phyloP scores from a whole-genome alignment of 1,284 basidiomycete genomes.

The Apiotrichum brassicae region DNA sequence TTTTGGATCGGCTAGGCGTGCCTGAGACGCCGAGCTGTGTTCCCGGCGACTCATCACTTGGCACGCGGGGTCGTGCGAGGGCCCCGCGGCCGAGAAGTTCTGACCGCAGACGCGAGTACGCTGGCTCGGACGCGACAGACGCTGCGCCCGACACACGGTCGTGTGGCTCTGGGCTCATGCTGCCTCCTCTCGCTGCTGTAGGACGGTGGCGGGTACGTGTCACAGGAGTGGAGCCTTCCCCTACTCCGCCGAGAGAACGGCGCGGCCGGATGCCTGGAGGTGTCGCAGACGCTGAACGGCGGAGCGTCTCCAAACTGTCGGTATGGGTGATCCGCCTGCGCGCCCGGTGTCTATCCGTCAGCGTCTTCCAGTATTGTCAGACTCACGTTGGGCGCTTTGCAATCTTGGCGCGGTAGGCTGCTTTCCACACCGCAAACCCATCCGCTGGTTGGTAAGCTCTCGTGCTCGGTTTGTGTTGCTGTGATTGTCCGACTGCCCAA shows the following conservation, averaged over 20 bases:
- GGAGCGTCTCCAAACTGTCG: background rate
- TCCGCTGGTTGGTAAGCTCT: conserved; percentile 23
- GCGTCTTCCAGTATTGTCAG: background rate
- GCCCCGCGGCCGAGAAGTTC: conserved; percentile 20
- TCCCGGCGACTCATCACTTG: background rate
- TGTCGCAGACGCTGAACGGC: background rate
- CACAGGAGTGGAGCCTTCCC: background rate
- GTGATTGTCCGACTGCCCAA: too few species aligned
- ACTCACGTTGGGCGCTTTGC: conserved; percentile 24
- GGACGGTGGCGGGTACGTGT: background rate
- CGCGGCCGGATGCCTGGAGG: background rate
- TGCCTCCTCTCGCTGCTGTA: background rate
- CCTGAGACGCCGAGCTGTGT: background rate
- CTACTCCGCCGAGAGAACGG: background rate
- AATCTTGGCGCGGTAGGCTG: conserved; percentile 20
- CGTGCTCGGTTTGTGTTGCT: too few species aligned
- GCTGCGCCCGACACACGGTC: conserved; percentile 1
- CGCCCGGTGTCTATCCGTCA: conserved; percentile 13
- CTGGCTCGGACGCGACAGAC: conserved; percentile 33
- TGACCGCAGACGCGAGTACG: conserved; percentile 29
- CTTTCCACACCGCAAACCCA: conserved; percentile 29
- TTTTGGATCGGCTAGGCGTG: background rate
- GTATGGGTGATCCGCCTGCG: conserved; percentile 13
- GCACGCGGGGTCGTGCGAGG: background rate
- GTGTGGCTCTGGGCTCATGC: background rate